Percentiles rank a stretch among this genome's conserved stretches.
Conservation (phyloP, 2,329 filamentous ascomycete species). For the Fusarium sp. region DNA sequence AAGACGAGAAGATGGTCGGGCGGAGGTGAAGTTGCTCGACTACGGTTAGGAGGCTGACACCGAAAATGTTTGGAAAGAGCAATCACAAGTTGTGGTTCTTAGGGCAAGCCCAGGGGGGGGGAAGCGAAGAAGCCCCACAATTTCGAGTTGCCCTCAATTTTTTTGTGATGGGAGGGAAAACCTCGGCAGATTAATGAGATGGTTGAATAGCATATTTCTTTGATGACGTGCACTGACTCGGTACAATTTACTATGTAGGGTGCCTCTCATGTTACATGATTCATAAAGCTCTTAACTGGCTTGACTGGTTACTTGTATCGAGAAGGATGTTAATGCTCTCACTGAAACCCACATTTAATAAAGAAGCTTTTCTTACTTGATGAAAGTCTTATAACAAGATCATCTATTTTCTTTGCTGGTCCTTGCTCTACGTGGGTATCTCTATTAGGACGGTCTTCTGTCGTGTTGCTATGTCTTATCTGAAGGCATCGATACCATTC, state of each 20-base stretch:
- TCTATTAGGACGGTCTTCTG: neutral
- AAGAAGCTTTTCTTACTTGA: neutral
- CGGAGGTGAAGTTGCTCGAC: conserved; percentile 53
- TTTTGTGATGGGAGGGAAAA: conserved; percentile 61
- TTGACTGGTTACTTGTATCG: neutral
- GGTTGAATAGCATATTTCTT: neutral
- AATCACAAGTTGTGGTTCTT: conserved; percentile 55
- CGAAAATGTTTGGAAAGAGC: conserved; percentile 54
- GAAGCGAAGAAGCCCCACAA: conserved; percentile 49
- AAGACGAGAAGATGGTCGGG: conserved; percentile 53
- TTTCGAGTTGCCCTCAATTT: conserved; percentile 20
- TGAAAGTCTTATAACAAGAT: neutral
- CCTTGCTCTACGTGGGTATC: neutral
- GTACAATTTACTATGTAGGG: neutral
- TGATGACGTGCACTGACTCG: conserved; percentile 6
- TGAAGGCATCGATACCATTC: conserved; percentile 1
- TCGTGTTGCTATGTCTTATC: neutral
- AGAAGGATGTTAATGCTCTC: neutral
- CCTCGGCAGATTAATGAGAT: conserved; percentile 71
- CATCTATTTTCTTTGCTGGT: no score
- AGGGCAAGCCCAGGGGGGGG: conserved; percentile 60
- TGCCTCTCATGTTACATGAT: conserved; percentile 16
- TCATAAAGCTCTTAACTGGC: conserved; percentile 11
- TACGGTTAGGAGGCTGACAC: conserved; percentile 51
- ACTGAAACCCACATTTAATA: neutral